Percentiles rank a stretch among this genome's conserved stretches.
These are phyloP conservation scores for Sugiyamaella sp. DNA, from an alignment of 1,139 yeast species.

Conservation along the genomic window DNA sequence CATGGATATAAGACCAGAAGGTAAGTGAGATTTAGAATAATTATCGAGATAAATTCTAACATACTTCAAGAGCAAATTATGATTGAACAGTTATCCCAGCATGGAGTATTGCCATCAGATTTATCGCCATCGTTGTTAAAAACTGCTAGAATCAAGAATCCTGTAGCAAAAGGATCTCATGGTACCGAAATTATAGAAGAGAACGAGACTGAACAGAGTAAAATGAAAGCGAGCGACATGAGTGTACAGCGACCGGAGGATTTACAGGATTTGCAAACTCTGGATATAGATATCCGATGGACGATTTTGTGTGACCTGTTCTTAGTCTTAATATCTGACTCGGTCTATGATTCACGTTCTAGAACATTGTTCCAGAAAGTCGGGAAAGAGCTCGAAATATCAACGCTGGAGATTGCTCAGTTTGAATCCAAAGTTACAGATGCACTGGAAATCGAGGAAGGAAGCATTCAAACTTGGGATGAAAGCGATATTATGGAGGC, in stretches of 20 bases:
- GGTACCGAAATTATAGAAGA: slow-evolving; percentile 11
- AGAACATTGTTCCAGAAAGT: slow-evolving; percentile 71
- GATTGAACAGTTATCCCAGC: slow-evolving; percentile 85
- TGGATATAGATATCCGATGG: slow-evolving; percentile 86
- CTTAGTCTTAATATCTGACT: slow-evolving; percentile 75
- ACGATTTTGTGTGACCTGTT: slow-evolving; percentile 90
- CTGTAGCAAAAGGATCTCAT: slow-evolving; percentile 29
- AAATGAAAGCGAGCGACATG: slow-evolving; percentile 25
- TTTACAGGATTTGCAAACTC: slow-evolving; percentile 42
- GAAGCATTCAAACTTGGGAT: slow-evolving; percentile 70
- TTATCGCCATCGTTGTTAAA: slow-evolving; percentile 55
- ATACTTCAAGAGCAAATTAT: slow-evolving; percentile 62
- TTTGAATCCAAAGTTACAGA: slow-evolving; percentile 92
- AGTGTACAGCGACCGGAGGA: slow-evolving; percentile 43
- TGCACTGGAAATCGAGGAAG: slow-evolving; percentile 82
- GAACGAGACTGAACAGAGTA: slow-evolving; percentile 15
- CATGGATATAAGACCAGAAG: slow-evolving; percentile 64
- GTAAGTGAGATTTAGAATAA: slow-evolving; percentile 18
- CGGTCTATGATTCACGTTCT: slow-evolving; percentile 87
- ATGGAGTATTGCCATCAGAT: slow-evolving; percentile 78
- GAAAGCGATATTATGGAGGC: slow-evolving; percentile 71
- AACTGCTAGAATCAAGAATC: slow-evolving; percentile 37
- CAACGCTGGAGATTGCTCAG: slow-evolving; percentile 70
- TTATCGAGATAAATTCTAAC: slow-evolving; percentile 7
- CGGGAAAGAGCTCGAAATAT: slow-evolving; percentile 61